Base-by-base conservation (phyloP, 495 filamentous ascomycete species). In the Aspergillus diversus region DNA sequence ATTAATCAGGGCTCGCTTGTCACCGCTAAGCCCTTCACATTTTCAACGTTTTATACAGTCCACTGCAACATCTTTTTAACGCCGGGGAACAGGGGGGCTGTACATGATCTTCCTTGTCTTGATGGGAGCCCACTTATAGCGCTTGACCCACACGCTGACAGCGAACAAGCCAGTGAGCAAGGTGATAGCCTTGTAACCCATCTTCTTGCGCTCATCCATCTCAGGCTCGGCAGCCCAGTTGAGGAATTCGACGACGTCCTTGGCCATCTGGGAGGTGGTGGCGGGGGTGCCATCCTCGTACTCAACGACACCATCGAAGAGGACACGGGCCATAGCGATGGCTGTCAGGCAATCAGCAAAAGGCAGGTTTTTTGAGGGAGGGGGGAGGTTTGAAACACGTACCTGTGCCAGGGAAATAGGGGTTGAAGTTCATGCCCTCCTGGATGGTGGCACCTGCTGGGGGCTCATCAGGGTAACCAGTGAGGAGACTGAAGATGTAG, bases 191-290 rank as follows among this genome's bases (percentile, higher is more conserved):
- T 98, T 97, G 86, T 93, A 84, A 73, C 96, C 96, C 96, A 99
- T 99, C 84, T 92, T 94, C 88, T 99, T 99, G 72, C 96, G 87
- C 70, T 95, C 84, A 69, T 99, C 96, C 92, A 96, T 96, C 86
- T 99, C 96, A 50, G 96, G 96, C 83, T 99, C 96, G 61, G 96
- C 92, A 33, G 96, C 81, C 94, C 94, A 99, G 87, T 99, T 97
- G 71, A 99, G 85, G 84, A 99, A 99, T 83, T 99, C 93, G 43
- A 88, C 85, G 57, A 98, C 96, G 73, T 99, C 96, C 88, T 99
- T 99, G 70, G 96, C 96, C 96, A 99, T 98, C 83, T 99, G 96
- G 55, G 93, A 97, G 60, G 93, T 90, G 67, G 93, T 89, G 34
- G 96, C 96, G 53, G 92, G 90, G 35, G 96, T 98, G 59, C 88